A percentile compares a stretch with the other conserved stretches of the same genome.
These are phyloP conservation scores for Brettanomyces naardenensis DNA, from an alignment of 805 yeast genomes.

Conservation along the genomic window DNA sequence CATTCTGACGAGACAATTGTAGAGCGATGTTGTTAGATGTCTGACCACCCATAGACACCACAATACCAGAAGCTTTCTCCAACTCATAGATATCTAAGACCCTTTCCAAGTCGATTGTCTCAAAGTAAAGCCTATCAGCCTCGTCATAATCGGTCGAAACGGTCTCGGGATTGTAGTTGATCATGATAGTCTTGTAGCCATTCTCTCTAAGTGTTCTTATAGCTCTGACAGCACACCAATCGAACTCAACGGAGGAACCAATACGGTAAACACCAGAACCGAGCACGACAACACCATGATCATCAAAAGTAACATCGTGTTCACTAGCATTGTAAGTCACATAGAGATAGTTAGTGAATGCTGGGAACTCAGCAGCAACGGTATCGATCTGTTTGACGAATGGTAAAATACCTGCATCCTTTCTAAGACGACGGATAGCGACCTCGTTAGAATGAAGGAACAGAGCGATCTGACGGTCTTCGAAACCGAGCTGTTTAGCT, in stretches of 20 bases:
- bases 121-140: slow-evolving; percentile 94
- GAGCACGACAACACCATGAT: slow-evolving; percentile 86
- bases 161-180: slow-evolving; percentile 97
- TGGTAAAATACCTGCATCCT: slow-evolving; percentile 80
- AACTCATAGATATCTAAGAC: slow-evolving; percentile 91
- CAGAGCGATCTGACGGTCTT: slow-evolving; percentile 92
- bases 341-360: slow-evolving; percentile 90
- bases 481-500: slow-evolving; percentile 95
- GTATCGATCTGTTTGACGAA: slow-evolving; percentile 96
- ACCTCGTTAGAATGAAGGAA: slow-evolving; percentile 86
- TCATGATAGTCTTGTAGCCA: slow-evolving; percentile 89
- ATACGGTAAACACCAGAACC: slow-evolving; percentile 99
- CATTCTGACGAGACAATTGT: slow-evolving; percentile 86
- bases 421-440: slow-evolving; percentile 82
- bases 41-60: slow-evolving; percentile 98
- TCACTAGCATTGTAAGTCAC: slow-evolving; percentile 90
- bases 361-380: slow-evolving; percentile 98
- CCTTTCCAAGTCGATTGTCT: slow-evolving; percentile 89
- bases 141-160: slow-evolving; percentile 99
- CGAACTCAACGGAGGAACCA: slow-evolving; percentile 97
- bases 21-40: slow-evolving; percentile 95
- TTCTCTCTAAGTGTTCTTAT: slow-evolving; percentile 86
- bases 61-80: slow-evolving; percentile 85
- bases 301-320: slow-evolving; percentile 79
- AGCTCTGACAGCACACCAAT: slow-evolving; percentile 98